Evolutionary conservation across 1,139 yeast species (phyloP), one percentile per base, ranked within the genome.

Genomic region (Yamadazyma diospyri): DNA sequence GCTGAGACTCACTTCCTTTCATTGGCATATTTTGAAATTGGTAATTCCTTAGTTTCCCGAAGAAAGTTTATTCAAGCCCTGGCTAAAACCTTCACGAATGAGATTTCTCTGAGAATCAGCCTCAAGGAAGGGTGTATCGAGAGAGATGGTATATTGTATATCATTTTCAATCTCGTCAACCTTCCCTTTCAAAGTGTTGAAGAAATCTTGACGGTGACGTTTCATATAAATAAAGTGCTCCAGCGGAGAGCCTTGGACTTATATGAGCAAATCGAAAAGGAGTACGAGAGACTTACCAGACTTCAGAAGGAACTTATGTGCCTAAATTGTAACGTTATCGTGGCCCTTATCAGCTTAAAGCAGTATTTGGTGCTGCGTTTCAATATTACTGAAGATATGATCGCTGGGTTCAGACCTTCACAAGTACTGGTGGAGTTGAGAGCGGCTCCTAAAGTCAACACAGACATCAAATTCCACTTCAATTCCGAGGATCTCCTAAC

Each of bases 1-100:
- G 29, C 30, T 9, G 59, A 53, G 23, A 31, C 33, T 4, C 36
- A 32, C 8, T 59, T 60, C 34, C 42, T 66, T 6, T 40, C 41
- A 1, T 31, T 38, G 3, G 57, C 80, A 24, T 71, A 75, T 41
- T 50, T 56, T 2, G 59, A 78, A 6, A 59, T 79, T 16, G 62
- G 59, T 30, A 57, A 55, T 6, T 63, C 64, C 23, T 61, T 65
- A 31, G 53, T 64, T 2, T 64, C 80, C 0, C 64, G 69, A 33
- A 71, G 65, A 42, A 77, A 69, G 48, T 66, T 81, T 31, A 47
- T 57, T 10, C 46, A 45, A 10, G 45, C 71, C 0, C 28, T 65
- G 4, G 33, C 52, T 6, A 62, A 51, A 32, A 35, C 51, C 2
- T 51, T 64, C 23, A 38, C 51, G 22, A 25, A 56, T 8, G 41